Base-by-base conservation (phyloP, 192 early-diverging fungal species). In the Backusella parvicylindrica region DNA sequence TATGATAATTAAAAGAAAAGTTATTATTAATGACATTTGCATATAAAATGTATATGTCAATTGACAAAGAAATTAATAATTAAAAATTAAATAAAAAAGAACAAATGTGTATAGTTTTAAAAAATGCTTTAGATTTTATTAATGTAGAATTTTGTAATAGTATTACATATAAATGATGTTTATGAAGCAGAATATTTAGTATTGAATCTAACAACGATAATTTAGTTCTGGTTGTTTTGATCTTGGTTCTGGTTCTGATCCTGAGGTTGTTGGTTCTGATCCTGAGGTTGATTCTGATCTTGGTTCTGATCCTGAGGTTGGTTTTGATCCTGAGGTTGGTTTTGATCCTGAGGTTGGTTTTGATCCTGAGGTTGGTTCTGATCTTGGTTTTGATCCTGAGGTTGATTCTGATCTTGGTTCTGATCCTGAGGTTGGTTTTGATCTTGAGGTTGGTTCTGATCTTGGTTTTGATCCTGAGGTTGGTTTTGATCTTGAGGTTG, bases 1-100 rank as follows among this genome's bases (percentile, higher is more conserved):
- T 95, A 95, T 69, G 87, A 89, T 47, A 41, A 41, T 12, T 69
- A 69, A 56, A 26, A 56, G n/a, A n/a, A 53, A 53, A 23, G 23
- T 18, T 0, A 23, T 26, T 53, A 53, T 26, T 28, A 21, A 50
- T 21, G n/a, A 6, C n/a, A 50, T 50, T 7, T 56, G 12, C 50
- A n/a, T 56, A 26, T 9, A 53, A 3, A 26, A 23, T 13, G n/a
- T n/a, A 8, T 40, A 65, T 65, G 15, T 65, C 15, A 15, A 65
- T 65, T 65, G 18, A 33, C 16, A 33, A 9, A 31, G 1, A 31
- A 2, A 63, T 30, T 33, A 35, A 33, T n/a, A 65, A 56, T 26
- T n/a, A 4, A 47, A 47, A 47, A 47, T 64, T 2, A 32, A 64
- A 64, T 64, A 64, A 64, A 64, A n/a, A 64, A 23, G 8, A 64